Base-by-base conservation (phyloP, 306 rosid genomes). In the Prunus davidiana region DNA sequence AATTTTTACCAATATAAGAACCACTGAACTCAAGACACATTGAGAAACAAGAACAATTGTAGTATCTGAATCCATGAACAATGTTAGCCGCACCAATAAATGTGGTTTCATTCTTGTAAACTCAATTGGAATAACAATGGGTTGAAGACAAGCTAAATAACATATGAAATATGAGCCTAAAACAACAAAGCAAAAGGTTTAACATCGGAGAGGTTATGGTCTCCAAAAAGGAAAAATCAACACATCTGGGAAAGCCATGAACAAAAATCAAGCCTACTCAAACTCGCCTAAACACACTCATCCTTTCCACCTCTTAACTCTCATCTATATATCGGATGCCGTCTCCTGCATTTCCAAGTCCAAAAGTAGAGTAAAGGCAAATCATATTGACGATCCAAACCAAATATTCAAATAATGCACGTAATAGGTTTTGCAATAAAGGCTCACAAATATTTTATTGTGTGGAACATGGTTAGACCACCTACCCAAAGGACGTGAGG, bases 271-370 rank as follows among this genome's bases (percentile, higher is more conserved):
- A 80, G 86, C 88, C 88, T 79, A 85, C 84, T 86, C 80, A 77
- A 78, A 85, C 83, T 89, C 76, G 78, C 82, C 63, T 55, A 71
- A 75, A 83, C 84, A 78, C 86, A 78, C 83, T 84, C 76, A 56
- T 71, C 84, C 64, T 79, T 75, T 80, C 64, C 78, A 76, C 74
- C 76, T 63, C 76, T 84, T 67, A 83, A 79, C 87, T 62, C 64
- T 69, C 79, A 79, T 91, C 93, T 88, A 72, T 89, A 82, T 50
- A 91, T 83, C 2, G 98, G 97, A 80, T 93, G 97, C 76, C 97
- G 88, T 78, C 98, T 93, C 97, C 97, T 91, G 93, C 87, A 87
- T 72, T 72, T 74, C 75, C 30, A 30, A 52, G 22, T 85, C 75
- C 73, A 61, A 71, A 30, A 66, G 51, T 61, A 12, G 5, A n/a